These are phyloP conservation scores for Podaxis sp. DNA, from an alignment of 768 basidiomycete genomes.

Conservation along the genomic window DNA sequence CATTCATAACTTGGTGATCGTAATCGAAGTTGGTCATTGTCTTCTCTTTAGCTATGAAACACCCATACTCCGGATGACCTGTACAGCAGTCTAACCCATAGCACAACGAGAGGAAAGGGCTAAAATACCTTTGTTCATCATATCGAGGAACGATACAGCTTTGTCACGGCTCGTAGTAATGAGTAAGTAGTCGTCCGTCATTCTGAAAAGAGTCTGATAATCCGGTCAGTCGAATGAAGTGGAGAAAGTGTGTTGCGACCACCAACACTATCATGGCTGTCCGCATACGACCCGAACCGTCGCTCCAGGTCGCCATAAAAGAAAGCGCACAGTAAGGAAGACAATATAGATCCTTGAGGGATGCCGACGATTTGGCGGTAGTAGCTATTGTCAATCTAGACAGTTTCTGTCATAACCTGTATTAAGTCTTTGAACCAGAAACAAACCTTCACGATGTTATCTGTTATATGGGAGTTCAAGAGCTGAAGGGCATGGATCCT, in stretches of 20 bases:
- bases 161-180: constrained; percentile 64
- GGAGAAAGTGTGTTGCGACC: background rate
- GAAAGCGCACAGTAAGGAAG: constrained; percentile 88
- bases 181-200: constrained; percentile 95
- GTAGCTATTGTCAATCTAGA: constrained; percentile 75
- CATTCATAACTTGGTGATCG: constrained; percentile 50
- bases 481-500: constrained; percentile 66
- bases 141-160: constrained; percentile 68
- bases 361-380: constrained; percentile 93
- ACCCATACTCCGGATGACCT: constrained; percentile 96
- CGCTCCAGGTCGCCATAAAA: constrained; percentile 93
- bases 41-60: constrained; percentile 86
- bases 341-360: constrained; percentile 97
- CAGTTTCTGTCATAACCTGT: constrained; percentile 1
- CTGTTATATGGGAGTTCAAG: constrained; percentile 85
- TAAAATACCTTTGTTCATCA: constrained; percentile 68
- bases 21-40: constrained; percentile 86
- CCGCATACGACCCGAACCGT: constrained; percentile 48
- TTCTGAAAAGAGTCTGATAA: constrained; percentile 69
- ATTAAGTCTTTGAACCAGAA: background rate
- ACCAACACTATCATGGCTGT: constrained; percentile 64
- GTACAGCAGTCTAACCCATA: background rate
- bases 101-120: background rate
- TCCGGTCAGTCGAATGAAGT: background rate
- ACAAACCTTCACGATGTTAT: constrained; percentile 88